Evolutionary conservation across 2,329 filamentous ascomycete species (phyloP), one percentile per base, ranked within the genome.

Genomic region (Rhinocladiella similis): DNA sequence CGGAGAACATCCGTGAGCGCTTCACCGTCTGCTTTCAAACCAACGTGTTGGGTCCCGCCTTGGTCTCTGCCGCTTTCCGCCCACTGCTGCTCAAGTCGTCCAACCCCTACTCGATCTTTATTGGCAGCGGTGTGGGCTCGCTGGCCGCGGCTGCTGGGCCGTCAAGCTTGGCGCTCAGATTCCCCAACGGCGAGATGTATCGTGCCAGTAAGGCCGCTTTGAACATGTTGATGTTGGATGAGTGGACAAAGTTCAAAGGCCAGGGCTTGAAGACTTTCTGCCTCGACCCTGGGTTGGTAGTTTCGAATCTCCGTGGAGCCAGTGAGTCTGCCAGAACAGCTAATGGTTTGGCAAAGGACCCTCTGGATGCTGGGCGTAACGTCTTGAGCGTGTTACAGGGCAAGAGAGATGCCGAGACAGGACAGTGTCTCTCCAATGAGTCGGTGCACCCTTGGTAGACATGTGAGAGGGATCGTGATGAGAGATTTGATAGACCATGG

Each of bases 201-300:
- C 53, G 43, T n/a, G 36, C 47, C 12, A 53, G 20, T 22, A 61
- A 63, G 49, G 70, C 73, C 3, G 79, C 73, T 1, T 50, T 81
- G 61, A 81, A 78, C 38, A 81, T 80, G 69, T 35, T 79, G 61
- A 77, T 78, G 72, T 60, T 80, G 46, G 72, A 78, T 13, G 83
- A 79, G 78, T 58, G 68, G 33, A 68, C 70, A 27, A 62, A 69
- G 12, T 68, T 70, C 59, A 66, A 71, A 4, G 75, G 78, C 57
- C 72, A 73, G 0, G n/a, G n/a, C n/a, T 74, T 80, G 25, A 82
- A 81, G 60, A 75, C 80, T 0, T 81, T 75, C 60, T 67, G 63
- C 0, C 71, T 79, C 2, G 72, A 70, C 56, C 78, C 78, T 0
- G 78, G 79, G 0, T 72, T 79, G 51, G 65, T 80, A 56, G 77